These are phyloP conservation scores for Phialocephala sp. DNA, from an alignment of 2,329 filamentous ascomycete genomes.

Conservation along the genomic window DNA sequence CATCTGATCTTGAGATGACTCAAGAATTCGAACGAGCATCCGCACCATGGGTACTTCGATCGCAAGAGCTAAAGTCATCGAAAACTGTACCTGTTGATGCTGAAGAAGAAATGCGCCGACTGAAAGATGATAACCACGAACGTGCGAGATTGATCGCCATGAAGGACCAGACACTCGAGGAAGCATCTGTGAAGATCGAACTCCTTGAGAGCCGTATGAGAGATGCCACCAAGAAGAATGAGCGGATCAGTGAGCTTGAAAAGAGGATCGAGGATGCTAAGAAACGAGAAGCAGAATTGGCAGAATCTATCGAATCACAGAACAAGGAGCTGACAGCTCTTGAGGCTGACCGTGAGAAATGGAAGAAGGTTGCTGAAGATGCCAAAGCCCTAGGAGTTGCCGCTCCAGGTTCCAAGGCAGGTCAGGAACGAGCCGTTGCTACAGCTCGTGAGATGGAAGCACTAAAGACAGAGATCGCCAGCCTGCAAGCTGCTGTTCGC, in stretches of 20 bases:
- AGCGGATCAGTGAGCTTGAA: slow-evolving; percentile 70
- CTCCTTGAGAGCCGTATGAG: slow-evolving; percentile 87
- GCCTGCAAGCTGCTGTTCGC: slow-evolving; percentile 67
- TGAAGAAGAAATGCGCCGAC: slow-evolving; percentile 80
- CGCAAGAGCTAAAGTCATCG: slow-evolving; percentile 80
- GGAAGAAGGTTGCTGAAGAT: slow-evolving; percentile 73
- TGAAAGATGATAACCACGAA: slow-evolving; percentile 82
- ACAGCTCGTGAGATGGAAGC: slow-evolving; percentile 75
- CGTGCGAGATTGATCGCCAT: slow-evolving; percentile 73
- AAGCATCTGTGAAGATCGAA: slow-evolving; percentile 89
- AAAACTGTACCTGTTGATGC: slow-evolving; percentile 82
- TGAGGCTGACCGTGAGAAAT: slow-evolving; percentile 71
- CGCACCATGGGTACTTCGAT: slow-evolving; percentile 83
- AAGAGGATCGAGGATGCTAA: slow-evolving; percentile 59
- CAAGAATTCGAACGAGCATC: slow-evolving; percentile 78
- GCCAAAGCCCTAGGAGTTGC: slow-evolving; percentile 58
- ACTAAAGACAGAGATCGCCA: slow-evolving; percentile 71
- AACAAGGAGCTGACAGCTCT: slow-evolving; percentile 69
- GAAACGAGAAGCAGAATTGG: slow-evolving; percentile 57
- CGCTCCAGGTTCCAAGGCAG: slow-evolving; percentile 57
- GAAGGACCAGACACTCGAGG: slow-evolving; percentile 83
- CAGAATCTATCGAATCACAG: slow-evolving; percentile 69
- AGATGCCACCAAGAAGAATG: slow-evolving; percentile 79
- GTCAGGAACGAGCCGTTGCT: slow-evolving; percentile 70
- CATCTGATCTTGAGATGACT: slow-evolving; percentile 72